Base-by-base conservation (phyloP, 1,284 basidiomycete genomes). In the Pseudozyma flocculosa region DNA sequence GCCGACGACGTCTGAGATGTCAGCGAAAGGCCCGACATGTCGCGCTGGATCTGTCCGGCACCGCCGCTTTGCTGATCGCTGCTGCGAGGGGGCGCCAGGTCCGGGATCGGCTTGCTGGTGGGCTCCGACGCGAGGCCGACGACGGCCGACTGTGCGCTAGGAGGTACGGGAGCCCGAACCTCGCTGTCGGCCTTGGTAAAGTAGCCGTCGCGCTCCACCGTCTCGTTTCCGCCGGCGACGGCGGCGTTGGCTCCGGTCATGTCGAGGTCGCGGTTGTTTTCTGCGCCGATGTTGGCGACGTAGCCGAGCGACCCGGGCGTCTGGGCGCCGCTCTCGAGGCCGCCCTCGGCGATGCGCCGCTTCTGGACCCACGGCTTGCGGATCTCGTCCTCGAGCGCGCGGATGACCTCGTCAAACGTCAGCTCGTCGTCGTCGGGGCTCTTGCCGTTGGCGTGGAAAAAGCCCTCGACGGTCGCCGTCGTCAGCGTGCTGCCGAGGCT, bases 401-500 rank as follows among this genome's bases (percentile, higher is more conserved):
- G 22, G n/a, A 75, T 62, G 18, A 50, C 61, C 79, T 98, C 86
- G 40, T 89, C 86, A 24, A 89, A 80, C 0, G 87, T 88, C 40
- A 98, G 80, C 68, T 89, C 87, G 60, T 88, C 91, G 21, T 82
- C 80, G 4, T 84, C 83, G 0, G 86, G 82, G 9, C 83, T 62
- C 81, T 80, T 91, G 90, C 64, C 83, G 82, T 73, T 83, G 9
- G 52, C 48, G 2, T 36, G 19, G 45, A 70, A 76, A 40, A 70
- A 72, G 85, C 83, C 9, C 82, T 84, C 80, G 88, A 97, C 83
- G 1, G 94, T 98, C 44, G 85, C 82, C 0, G 79, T 80, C 3
- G 89, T 89, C 36, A 98, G 84, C 0, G 94, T 97, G 2, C 92
- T 94, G 3, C 93, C 92, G 26, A 98, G 85, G 5, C 92, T 95